phyloP scores from a whole-genome alignment of 495 filamentous ascomycete species.

The Trypethelium eluteriae region DNA sequence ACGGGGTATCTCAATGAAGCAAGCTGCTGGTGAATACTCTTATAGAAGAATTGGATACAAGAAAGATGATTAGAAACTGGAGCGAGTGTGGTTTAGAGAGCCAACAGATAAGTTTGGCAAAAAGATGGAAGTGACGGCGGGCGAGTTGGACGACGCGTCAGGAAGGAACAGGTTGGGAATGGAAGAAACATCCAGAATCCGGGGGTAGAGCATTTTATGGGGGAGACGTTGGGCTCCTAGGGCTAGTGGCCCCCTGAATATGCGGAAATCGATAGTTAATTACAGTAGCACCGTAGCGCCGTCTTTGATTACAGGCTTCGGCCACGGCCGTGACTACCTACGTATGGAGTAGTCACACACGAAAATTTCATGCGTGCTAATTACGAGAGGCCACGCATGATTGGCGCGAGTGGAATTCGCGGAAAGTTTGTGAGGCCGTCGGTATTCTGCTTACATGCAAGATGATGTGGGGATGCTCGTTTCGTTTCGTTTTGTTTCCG shows the following conservation, averaged over 20 bases:
- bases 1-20: conserved; percentile 18
- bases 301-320: conserved; percentile 5
- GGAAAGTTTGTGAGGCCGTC: too few relatives aligned
- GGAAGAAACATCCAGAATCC: background rate
- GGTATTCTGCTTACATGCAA: too few relatives aligned
- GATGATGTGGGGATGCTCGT: too few relatives aligned
- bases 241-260: background rate
- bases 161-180: background rate
- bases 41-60: background rate
- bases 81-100: background rate
- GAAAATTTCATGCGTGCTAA: background rate
- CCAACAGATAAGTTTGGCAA: background rate
- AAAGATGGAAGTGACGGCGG: conserved; percentile 3
- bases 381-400: too few relatives aligned
- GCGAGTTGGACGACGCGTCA: conserved; percentile 12
- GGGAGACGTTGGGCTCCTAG: background rate
- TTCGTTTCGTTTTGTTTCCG: too few relatives aligned
- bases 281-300: background rate
- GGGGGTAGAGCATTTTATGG: conserved; percentile 6
- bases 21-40: background rate
- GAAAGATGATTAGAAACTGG: background rate
- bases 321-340: background rate
- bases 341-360: background rate
- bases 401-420: too few relatives aligned
- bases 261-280: background rate